Conservation (phyloP, 495 filamentous ascomycete species). For the Amphirosellinia nigrospora region DNA sequence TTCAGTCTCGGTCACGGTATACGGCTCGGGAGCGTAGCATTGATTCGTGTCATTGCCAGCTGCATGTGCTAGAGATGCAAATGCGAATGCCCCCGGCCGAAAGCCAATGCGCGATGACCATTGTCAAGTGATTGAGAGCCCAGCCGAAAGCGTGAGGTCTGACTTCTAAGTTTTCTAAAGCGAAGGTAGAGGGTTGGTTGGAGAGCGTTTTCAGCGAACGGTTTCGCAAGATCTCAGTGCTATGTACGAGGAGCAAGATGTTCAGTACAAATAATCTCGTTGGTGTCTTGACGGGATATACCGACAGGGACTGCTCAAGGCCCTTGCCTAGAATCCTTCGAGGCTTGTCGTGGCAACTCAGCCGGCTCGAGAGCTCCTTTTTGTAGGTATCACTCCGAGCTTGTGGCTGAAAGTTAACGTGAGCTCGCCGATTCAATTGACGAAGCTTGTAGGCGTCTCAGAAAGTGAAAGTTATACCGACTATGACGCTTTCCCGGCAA, state of each 20-base stretch:
- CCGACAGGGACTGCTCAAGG: background rate
- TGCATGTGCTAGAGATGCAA: conserved; percentile 25
- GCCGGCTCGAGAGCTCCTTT: background rate
- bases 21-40: conserved; percentile 21
- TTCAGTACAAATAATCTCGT: background rate
- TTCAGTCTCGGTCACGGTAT: conserved; percentile 34
- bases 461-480: conserved; percentile 10
- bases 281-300: background rate
- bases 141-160: background rate
- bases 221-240: conserved; percentile 3
- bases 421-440: background rate
- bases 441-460: background rate
- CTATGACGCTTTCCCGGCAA: background rate
- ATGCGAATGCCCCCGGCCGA: conserved; percentile 31
- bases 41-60: conserved; percentile 19
- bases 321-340: conserved; percentile 1
- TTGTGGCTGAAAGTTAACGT: background rate
- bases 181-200: conserved; percentile 5
- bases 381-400: background rate
- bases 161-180: conserved; percentile 2
- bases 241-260: background rate
- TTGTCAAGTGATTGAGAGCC: conserved; percentile 21
- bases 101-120: conserved; percentile 30
- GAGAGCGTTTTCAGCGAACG: conserved; percentile 1
- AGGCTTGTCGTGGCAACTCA: background rate